Conservation (phyloP, 192 early-diverging fungal species). For the Coemansia sp. region DNA sequence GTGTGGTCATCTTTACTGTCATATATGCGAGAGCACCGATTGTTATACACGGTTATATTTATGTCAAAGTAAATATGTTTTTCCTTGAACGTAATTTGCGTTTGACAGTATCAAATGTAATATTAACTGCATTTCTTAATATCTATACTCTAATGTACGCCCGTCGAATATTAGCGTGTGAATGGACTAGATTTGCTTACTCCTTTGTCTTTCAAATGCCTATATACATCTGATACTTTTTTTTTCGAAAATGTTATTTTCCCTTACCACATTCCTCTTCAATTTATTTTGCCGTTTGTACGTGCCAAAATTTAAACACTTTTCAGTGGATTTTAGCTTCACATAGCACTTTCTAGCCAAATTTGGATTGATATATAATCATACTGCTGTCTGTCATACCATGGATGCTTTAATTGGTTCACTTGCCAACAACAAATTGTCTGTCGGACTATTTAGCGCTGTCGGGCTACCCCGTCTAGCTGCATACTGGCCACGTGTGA, state of each 20-base stretch:
- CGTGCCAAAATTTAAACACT: background rate
- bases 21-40: slow-evolving; percentile 2
- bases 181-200: background rate
- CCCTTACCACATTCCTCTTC: background rate
- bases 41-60: background rate
- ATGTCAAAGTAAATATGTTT: background rate
- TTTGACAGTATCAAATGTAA: background rate
- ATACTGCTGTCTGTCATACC: background rate
- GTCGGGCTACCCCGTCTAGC: slow-evolving; percentile 62
- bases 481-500: slow-evolving; percentile 64
- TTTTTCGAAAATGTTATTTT: too few species aligned
- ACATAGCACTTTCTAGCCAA: too few species aligned
- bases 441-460: slow-evolving; percentile 49
- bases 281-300: background rate
- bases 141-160: background rate
- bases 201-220: background rate
- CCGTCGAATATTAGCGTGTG: background rate
- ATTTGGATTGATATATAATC: too few species aligned
- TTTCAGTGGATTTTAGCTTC: background rate
- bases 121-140: background rate
- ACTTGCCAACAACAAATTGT: slow-evolving; percentile 33
- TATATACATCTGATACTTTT: too few species aligned
- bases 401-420: slow-evolving; percentile 33
- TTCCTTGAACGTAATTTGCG: background rate
- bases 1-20: background rate